These are phyloP conservation scores for Magnusiomyces sp. DNA, from an alignment of 1,139 yeast species.

Conservation along the genomic window DNA sequence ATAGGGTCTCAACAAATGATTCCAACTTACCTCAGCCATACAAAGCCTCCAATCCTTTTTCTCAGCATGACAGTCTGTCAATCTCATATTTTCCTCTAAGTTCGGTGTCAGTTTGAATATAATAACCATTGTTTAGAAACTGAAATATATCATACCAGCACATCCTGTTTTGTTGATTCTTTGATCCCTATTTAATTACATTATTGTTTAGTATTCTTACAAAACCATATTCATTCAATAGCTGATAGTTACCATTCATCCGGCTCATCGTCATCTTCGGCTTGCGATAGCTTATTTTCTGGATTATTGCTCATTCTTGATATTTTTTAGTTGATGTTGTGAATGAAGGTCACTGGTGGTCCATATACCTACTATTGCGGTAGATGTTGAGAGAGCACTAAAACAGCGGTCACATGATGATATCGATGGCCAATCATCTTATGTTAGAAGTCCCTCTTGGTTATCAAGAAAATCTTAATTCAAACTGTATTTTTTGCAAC, in stretches of 20 bases:
- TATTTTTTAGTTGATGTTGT: neutral
- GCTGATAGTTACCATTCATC: constrained; percentile 40
- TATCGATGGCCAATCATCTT: too few species aligned
- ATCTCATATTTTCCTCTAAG: constrained; percentile 46
- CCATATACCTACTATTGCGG: neutral
- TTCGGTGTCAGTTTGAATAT: neutral
- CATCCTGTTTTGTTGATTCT: constrained; percentile 66
- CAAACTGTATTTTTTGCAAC: too few species aligned
- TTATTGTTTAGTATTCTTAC: neutral
- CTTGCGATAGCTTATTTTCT: neutral
- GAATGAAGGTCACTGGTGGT: neutral
- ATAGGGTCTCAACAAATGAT: neutral
- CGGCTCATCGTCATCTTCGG: constrained; percentile 46
- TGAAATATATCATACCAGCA: constrained; percentile 31
- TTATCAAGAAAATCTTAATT: too few species aligned
- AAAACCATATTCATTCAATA: neutral
- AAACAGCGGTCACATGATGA: too few species aligned
- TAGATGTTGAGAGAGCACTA: neutral
- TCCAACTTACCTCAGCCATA: constrained; percentile 38
- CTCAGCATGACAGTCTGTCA: constrained; percentile 66
- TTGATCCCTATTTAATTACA: constrained; percentile 41
- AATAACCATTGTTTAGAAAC: neutral
- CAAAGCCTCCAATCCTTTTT: constrained; percentile 70
- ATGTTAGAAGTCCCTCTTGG: too few species aligned
- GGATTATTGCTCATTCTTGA: neutral